Evolutionary conservation across 2,329 filamentous ascomycete species (phyloP), one percentile per base, ranked within the genome.

Genomic region (Clarireedia paspali): DNA sequence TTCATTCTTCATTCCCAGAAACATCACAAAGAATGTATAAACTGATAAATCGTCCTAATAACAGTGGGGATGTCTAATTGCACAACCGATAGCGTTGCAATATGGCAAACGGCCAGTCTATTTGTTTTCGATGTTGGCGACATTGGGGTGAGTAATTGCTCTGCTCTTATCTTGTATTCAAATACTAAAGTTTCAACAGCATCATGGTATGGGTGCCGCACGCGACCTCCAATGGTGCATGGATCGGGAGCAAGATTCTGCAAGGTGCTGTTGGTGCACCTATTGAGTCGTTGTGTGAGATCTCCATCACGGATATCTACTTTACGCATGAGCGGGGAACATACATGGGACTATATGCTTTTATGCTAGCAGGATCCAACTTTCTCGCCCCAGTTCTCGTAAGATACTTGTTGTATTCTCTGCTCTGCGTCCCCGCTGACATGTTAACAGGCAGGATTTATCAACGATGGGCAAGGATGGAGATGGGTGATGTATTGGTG

Each of bases 401-500:
- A 36, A 56, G 54, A 34, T 10, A 12, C 17, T 7, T 4, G 24
- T 24, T 14, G 23, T 42, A 20, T 6, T 26, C 14, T 17, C 17
- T 9, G 27, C 1, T 20, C 9, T 17, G 9, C 36, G 17, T 27
- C 14, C 14, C 12, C 12, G 4, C 42, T 56, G n/a, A 53, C 54
- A n/a, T 38, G 7, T 17, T n/a, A 12, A 24, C 6, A 56, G 54
- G 54, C 74, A 3, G 78, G 77, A 1, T 80, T 75, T 62, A 75
- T 81, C 57, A 70, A 71, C 39, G 72, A 78, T 44, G 71, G 70
- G 1, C 70, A 72, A 57, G 75, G 76, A 2, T 80, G 77, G 77
- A 59, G 72, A 53, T 80, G 77, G 75, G 72, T 74, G 15, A 70
- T 77, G 68, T 75, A 77, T 61, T 81, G 78, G 71, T 75, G 75